These are phyloP conservation scores for Aspergillus intermedius DNA, from an alignment of 2,329 filamentous ascomycete species.

Conservation along the genomic window DNA sequence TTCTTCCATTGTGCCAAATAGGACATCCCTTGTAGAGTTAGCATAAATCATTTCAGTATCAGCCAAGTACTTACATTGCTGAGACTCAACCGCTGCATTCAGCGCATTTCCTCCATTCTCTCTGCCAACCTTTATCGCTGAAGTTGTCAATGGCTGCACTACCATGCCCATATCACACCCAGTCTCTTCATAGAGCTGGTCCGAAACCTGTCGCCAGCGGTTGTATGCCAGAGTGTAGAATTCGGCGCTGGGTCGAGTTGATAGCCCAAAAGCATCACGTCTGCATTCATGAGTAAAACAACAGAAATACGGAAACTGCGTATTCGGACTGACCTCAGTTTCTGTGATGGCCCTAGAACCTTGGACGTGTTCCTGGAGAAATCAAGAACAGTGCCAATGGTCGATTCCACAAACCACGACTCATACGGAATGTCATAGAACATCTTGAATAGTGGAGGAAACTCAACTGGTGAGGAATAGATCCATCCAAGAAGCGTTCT, in stretches of 20 bases:
- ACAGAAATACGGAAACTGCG: not conserved
- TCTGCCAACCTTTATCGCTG: not conserved
- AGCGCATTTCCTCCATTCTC: not conserved
- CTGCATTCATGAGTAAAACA: not conserved
- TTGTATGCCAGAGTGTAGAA: not conserved
- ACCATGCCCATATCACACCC: not conserved
- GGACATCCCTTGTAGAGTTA: not conserved
- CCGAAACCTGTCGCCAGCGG: not conserved
- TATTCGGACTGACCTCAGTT: not conserved
- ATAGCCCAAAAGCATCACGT: not conserved
- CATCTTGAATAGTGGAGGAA: not conserved
- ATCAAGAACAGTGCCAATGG: not conserved
- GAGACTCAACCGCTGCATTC: not conserved
- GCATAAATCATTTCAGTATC: not conserved
- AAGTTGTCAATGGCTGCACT: not conserved
- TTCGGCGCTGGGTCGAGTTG: not conserved
- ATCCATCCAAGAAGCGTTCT: not conserved
- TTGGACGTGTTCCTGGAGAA: not conserved
- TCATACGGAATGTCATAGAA: not conserved
- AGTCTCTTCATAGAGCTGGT: not conserved
- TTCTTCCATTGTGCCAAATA: not conserved
- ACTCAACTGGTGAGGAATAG: not conserved
- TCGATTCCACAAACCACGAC: not conserved
- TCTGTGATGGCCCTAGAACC: not conserved
- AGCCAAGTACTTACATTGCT: not conserved